phyloP scores from a whole-genome alignment of 768 basidiomycete species.

The Suillus subalutaceus region DNA sequence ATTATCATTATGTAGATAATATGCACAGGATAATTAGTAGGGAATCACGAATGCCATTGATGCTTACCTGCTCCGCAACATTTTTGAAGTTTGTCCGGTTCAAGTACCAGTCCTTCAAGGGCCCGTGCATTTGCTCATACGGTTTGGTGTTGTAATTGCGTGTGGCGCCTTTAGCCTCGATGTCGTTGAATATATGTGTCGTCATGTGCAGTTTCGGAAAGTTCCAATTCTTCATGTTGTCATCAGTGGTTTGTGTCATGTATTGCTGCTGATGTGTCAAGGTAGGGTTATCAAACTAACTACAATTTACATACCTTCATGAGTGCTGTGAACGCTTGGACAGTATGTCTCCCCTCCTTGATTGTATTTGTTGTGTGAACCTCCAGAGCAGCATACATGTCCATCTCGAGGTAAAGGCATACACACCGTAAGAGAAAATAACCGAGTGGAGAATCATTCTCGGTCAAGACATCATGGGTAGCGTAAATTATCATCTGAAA shows the following conservation, averaged over 20 bases:
- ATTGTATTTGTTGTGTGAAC: constrained; percentile 35
- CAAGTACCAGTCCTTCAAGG: constrained; percentile 29
- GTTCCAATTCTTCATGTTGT: constrained; percentile 28
- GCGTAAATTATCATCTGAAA: too few species aligned
- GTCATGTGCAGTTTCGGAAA: constrained; percentile 36
- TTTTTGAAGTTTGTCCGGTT: too few species aligned
- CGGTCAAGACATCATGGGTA: too few species aligned
- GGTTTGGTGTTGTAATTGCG: constrained; percentile 35
- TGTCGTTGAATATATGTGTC: too few species aligned
- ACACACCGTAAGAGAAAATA: too few species aligned
- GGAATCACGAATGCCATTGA: constrained; percentile 25
- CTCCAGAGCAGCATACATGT: constrained; percentile 33
- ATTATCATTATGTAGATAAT: too few species aligned
- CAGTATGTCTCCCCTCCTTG: constrained; percentile 20
- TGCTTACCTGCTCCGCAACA: too few species aligned
- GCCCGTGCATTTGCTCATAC: constrained; percentile 33
- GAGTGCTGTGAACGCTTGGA: constrained; percentile 20
- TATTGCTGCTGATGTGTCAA: constrained; percentile 6
- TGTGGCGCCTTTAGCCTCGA: constrained; percentile 30
- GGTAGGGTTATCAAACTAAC: not conserved
- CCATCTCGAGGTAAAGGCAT: constrained; percentile 13
- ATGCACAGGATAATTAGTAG: too few species aligned
- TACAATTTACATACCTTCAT: constrained; percentile 23
- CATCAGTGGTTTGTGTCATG: not conserved
- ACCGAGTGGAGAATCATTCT: too few species aligned